Conservation (phyloP, 805 yeast genomes). For the Ogataea dorogensis region DNA sequence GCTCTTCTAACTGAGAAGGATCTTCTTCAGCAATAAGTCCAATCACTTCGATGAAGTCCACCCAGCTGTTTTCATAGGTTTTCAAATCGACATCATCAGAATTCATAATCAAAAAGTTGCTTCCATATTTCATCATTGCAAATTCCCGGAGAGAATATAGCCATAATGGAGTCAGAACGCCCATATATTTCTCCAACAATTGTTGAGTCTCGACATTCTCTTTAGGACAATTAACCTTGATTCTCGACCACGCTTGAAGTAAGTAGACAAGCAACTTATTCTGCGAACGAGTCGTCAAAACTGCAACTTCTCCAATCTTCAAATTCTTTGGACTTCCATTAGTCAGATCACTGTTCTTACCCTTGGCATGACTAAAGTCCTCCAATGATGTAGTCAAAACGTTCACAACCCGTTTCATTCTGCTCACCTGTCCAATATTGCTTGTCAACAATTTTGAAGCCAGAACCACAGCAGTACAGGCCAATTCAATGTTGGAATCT, state of each 20-base stretch:
- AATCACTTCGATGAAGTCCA: conserved; percentile 72
- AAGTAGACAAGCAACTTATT: conserved; percentile 58
- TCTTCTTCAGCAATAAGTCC: conserved; percentile 60
- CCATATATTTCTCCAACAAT: conserved; percentile 55
- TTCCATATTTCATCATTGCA: conserved; percentile 60
- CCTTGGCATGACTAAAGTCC: conserved; percentile 40
- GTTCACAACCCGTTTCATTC: conserved; percentile 56
- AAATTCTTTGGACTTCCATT: conserved; percentile 33
- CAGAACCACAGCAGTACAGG: conserved; percentile 73
- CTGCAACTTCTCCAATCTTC: conserved; percentile 56
- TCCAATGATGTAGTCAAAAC: conserved; percentile 67
- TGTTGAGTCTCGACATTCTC: conserved; percentile 46
- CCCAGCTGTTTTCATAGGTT: conserved; percentile 63
- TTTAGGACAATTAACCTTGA: conserved; percentile 37
- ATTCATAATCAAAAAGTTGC: conserved; percentile 31
- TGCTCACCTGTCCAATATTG: conserved; percentile 48
- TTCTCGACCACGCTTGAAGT: conserved; percentile 71
- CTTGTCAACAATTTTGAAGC: conserved; percentile 73
- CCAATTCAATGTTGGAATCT: conserved; percentile 70
- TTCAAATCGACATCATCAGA: conserved; percentile 46
- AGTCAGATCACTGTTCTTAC: conserved; percentile 23
- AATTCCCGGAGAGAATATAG: conserved; percentile 69
- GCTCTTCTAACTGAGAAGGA: conserved; percentile 41
- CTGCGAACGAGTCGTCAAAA: conserved; percentile 43
- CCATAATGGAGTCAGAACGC: conserved; percentile 75